Evolutionary conservation across 2,329 filamentous ascomycete genomes (phyloP), one percentile per base, ranked within the genome.

Genomic region (Fulvia fulva): DNA sequence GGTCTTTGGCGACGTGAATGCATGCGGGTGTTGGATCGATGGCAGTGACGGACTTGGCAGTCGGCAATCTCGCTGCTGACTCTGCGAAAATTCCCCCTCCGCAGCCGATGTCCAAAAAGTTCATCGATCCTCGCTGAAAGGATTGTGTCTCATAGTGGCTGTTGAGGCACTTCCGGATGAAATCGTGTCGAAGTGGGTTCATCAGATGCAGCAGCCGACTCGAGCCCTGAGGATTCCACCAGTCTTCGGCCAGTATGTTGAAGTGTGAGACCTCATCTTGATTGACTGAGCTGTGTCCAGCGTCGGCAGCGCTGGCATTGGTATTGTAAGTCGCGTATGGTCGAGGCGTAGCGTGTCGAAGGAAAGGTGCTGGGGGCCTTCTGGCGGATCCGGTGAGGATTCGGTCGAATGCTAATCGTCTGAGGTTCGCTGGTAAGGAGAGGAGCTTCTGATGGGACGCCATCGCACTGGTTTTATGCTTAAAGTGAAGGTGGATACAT

Each of bases 71-170:
- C 0, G 90, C 90, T 0, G 90, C 89, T 19, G 85, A 89, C 75
- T 97, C 94, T 58, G 93, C 91, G 73, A 97, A 97, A 73, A 97
- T 97, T 61, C 94, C 94, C 22, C 93, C 94, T 61, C 94, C 94
- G 75, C 94, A 97, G 65, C 94, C 94, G 58, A 99, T 84, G 74
- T 99, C 94, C 54, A 99, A 87, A 74, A 91, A 96, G 32, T 81
- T 81, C 3, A 91, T 78, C 19, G 79, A 80, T 8, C 69, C 56
- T 3, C 59, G 57, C 22, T 61, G 55, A 5, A 45, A 46, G 23
- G 25, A 14, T 14, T 19, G 32, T 19, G 51, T 32, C 6, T n/a
- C 70, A 46, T 77, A 75, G 47, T 82, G 79, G 21, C 83, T 81
- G 63, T 80, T 74, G 21, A 65, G 57, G 71, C 93, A 97, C 62